Percentiles rank a stretch among this genome's conserved stretches.
phyloP scores from a whole-genome alignment of 2,329 filamentous ascomycete genomes.

The Pseudocercospora cruenta region DNA sequence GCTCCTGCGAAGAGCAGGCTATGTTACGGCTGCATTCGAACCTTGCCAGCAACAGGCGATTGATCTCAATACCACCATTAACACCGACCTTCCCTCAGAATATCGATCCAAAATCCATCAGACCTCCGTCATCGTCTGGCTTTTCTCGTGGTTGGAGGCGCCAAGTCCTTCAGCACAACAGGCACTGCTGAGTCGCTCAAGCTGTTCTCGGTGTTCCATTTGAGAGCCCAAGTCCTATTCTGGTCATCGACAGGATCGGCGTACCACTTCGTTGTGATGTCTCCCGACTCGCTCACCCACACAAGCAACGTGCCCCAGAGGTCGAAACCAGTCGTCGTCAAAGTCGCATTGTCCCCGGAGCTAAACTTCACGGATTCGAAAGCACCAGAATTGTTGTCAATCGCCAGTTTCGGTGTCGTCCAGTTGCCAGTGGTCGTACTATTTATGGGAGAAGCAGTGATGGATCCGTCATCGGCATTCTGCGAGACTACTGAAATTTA shows the following conservation, averaged over 20 bases:
- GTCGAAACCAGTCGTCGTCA: conserved; percentile 26
- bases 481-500: conserved; percentile 24
- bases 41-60: conserved; percentile 17
- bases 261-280: conserved; percentile 24
- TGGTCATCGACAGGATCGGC: conserved; percentile 18
- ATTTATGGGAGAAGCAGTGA: conserved; percentile 17
- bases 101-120: background rate
- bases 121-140: background rate
- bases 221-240: conserved; percentile 21
- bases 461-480: conserved; percentile 13
- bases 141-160: background rate
- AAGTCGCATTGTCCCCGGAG: conserved; percentile 17
- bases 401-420: conserved; percentile 25
- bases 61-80: conserved; percentile 5
- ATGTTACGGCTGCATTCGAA: conserved; percentile 70
- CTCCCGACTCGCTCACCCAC: conserved; percentile 22
- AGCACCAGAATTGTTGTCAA: conserved; percentile 23
- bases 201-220: conserved; percentile 29
- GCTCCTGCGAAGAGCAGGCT: conserved; percentile 46
- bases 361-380: conserved; percentile 21
- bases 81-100: background rate
- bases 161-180: conserved; percentile 23
- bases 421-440: conserved; percentile 19
- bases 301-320: conserved; percentile 24
- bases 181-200: conserved; percentile 17